Evolutionary conservation across 768 basidiomycete genomes (phyloP).

Genomic region (Podaxis sp.): DNA sequence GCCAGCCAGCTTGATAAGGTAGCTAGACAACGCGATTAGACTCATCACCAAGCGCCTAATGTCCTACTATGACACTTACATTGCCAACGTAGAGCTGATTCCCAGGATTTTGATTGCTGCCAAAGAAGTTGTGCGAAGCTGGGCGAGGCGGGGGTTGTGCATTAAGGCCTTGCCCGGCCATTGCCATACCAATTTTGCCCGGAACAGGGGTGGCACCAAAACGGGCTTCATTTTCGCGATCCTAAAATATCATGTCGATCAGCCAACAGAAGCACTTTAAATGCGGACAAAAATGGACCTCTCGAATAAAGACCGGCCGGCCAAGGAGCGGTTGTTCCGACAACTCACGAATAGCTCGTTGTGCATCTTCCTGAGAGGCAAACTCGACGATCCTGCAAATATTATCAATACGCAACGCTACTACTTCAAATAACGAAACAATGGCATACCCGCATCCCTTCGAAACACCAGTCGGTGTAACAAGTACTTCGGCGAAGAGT

Average conservation of each 20-base stretch:
- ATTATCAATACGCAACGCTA: conserved; percentile 14
- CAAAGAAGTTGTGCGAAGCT: conserved; percentile 73
- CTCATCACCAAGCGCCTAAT: background rate
- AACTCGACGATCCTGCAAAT: conserved; percentile 87
- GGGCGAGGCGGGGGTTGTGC: conserved; percentile 82
- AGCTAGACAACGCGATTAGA: conserved; percentile 35
- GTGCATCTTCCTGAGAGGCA: conserved; percentile 82
- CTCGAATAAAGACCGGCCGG: conserved; percentile 93
- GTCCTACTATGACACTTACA: conserved; percentile 38
- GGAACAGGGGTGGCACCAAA: conserved; percentile 95
- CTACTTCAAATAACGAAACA: background rate
- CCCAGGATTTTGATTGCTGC: conserved; percentile 61
- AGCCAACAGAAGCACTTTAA: background rate
- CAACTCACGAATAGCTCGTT: conserved; percentile 85
- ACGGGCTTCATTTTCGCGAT: conserved; percentile 93
- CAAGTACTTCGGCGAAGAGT: conserved; percentile 98
- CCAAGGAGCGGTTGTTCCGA: conserved; percentile 90
- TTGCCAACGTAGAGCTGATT: conserved; percentile 93
- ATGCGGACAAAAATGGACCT: conserved; percentile 47
- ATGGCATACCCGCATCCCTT: conserved; percentile 96
- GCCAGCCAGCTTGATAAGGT: conserved; percentile 98
- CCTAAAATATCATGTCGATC: conserved; percentile 45
- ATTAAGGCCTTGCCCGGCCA: conserved; percentile 85
- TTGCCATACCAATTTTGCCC: conserved; percentile 93
- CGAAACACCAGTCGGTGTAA: conserved; percentile 93